Percentiles rank a stretch among this genome's conserved stretches.
Evolutionary conservation across 2,329 filamentous ascomycete species (phyloP).

Genomic region (Periconia macrospinosa): DNA sequence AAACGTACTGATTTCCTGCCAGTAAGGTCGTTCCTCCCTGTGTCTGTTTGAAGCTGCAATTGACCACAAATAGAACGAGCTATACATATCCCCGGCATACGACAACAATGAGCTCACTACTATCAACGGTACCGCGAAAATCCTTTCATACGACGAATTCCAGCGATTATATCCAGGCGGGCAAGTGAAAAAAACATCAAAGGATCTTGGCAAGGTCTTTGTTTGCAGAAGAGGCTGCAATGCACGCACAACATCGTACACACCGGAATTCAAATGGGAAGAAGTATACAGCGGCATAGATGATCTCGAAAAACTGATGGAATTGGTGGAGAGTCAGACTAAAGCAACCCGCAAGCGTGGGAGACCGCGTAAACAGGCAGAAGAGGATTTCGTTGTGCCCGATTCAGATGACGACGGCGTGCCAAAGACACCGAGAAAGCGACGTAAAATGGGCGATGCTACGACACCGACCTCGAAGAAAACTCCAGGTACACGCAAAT

Average conservation of each 20-base stretch:
- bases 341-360: slow-evolving; percentile 66
- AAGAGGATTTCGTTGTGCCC: slow-evolving; percentile 49
- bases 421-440: slow-evolving; percentile 51
- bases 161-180: slow-evolving; percentile 71
- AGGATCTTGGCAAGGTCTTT: slow-evolving; percentile 82
- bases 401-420: slow-evolving; percentile 45
- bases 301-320: slow-evolving; percentile 67
- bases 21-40: slow-evolving; percentile 47
- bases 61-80: slow-evolving; percentile 67
- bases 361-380: slow-evolving; percentile 32
- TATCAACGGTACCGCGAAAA: slow-evolving; percentile 84
- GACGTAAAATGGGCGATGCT: slow-evolving; percentile 50
- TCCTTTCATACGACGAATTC: slow-evolving; percentile 75
- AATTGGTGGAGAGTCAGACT: slow-evolving; percentile 71
- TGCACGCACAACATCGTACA: slow-evolving; percentile 85
- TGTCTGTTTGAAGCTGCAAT: not conserved
- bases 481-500: slow-evolving; percentile 53
- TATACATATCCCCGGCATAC: slow-evolving; percentile 86
- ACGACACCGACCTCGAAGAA: slow-evolving; percentile 51
- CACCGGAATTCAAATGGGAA: slow-evolving; percentile 90
- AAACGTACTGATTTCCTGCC: slow-evolving; percentile 78
- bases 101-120: slow-evolving; percentile 85
- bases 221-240: slow-evolving; percentile 89
- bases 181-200: slow-evolving; percentile 70
- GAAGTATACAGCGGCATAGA: slow-evolving; percentile 72